Evolutionary conservation across 202 grass and related monocot genomes (phyloP).

Genomic region (Saccharum hybrid): DNA sequence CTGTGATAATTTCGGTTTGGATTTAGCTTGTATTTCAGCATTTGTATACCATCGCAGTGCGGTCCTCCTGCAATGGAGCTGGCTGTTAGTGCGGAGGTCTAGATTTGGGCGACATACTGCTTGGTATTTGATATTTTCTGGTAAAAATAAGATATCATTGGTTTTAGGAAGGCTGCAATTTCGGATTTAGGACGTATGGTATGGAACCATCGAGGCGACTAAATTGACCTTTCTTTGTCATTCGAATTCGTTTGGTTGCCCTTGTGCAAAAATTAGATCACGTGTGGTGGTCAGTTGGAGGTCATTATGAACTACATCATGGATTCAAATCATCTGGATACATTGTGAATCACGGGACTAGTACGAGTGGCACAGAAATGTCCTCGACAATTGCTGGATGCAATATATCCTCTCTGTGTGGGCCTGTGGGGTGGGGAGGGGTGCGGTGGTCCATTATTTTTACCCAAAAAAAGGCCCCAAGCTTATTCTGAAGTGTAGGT

Average conservation of each 20-base stretch:
- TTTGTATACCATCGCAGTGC: not conserved
- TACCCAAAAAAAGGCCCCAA: not conserved
- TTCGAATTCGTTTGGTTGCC: not conserved
- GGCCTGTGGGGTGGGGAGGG: too few relatives aligned
- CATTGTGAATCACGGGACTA: not conserved
- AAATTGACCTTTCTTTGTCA: slow-evolving; percentile 1
- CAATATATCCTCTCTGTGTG: not conserved
- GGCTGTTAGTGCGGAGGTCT: not conserved
- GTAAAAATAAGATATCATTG: not conserved
- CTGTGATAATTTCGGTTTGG: not conserved
- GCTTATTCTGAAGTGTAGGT: not conserved
- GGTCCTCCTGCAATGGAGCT: not conserved
- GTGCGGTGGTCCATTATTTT: not conserved
- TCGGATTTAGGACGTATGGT: not conserved
- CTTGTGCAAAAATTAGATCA: not conserved
- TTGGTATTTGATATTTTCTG: not conserved
- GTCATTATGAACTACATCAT: not conserved
- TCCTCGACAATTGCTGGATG: slow-evolving; percentile 15
- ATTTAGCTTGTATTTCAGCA: slow-evolving; percentile 31
- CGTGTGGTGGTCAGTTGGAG: not conserved
- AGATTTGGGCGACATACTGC: slow-evolving; percentile 12
- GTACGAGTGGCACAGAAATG: not conserved
- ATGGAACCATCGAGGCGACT: not conserved
- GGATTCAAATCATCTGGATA: not conserved
- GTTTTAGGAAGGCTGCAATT: slow-evolving; percentile 12